A percentile compares a stretch with the other conserved stretches of the same genome.
Evolutionary conservation across 2,329 filamentous ascomycete genomes (phyloP).

Genomic region (Lomentospora prolificans): DNA sequence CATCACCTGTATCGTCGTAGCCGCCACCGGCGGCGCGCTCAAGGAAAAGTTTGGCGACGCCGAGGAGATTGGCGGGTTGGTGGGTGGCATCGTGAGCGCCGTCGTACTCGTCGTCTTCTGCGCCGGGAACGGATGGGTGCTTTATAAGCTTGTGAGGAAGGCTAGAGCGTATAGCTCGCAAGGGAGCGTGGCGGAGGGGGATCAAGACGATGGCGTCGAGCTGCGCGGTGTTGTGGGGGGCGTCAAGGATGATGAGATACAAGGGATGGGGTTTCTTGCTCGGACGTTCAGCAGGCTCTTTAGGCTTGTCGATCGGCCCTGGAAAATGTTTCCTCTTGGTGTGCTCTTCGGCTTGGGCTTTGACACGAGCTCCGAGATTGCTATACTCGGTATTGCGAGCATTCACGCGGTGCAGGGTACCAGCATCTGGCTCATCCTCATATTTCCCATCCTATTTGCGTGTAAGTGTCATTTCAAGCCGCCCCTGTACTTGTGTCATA

Average conservation of each 20-base stretch:
- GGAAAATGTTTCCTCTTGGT: conserved; percentile 94
- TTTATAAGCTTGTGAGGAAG: conserved; percentile 65
- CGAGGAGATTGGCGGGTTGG: conserved; percentile 70
- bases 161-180: conserved; percentile 43
- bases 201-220: conserved; percentile 17
- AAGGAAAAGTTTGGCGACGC: conserved; percentile 74
- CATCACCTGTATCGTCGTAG: conserved; percentile 82
- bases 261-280: conserved; percentile 69
- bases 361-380: conserved; percentile 90
- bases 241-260: conserved; percentile 37
- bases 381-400: conserved; percentile 79
- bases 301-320: conserved; percentile 61
- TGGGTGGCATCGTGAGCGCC: conserved; percentile 80
- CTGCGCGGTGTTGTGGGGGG: conserved; percentile 19
- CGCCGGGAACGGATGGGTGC: conserved; percentile 74
- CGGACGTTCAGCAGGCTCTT: conserved; percentile 66
- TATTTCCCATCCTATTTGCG: conserved; percentile 86
- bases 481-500: background rate
- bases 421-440: conserved; percentile 84
- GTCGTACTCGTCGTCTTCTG: conserved; percentile 75
- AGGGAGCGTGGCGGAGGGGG: conserved; percentile 18
- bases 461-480: conserved; percentile 40
- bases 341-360: conserved; percentile 88
- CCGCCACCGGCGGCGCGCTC: conserved; percentile 78
- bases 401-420: conserved; percentile 80